phyloP scores from a whole-genome alignment of 108 stramenopile genomes.

The Nitzschia palea region DNA sequence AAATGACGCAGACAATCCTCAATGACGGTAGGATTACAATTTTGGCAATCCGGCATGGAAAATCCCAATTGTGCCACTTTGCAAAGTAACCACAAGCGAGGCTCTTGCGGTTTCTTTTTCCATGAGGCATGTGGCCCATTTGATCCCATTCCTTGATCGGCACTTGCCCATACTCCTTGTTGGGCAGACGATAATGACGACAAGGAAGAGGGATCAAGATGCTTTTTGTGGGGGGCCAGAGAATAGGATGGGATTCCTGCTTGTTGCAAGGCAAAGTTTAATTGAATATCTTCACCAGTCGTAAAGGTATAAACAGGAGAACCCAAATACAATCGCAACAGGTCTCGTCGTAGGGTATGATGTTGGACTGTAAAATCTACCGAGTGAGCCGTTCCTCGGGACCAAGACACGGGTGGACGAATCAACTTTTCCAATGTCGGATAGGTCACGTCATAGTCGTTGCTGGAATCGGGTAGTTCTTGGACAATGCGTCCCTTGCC shows the following conservation, averaged over 20 bases:
- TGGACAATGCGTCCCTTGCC: neutral
- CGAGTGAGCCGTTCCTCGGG: neutral
- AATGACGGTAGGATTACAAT: neutral
- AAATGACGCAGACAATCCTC: neutral
- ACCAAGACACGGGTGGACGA: neutral
- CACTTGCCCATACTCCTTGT: neutral
- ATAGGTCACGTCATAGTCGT: neutral
- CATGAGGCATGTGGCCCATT: neutral
- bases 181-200: neutral
- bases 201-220: neutral
- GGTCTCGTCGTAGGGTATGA: conserved; percentile 9
- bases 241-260: neutral
- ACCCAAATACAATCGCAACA: conserved; percentile 1
- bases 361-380: conserved; percentile 15
- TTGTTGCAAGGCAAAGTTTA: conserved; percentile 3
- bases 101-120: conserved; percentile 7
- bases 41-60: neutral
- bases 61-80: neutral
- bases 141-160: neutral
- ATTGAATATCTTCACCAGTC: conserved; percentile 17
- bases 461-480: neutral
- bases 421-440: neutral
- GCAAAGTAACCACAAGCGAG: conserved; percentile 4
- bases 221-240: neutral
- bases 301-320: conserved; percentile 5